These are phyloP conservation scores for Coemansia sp. DNA, from an alignment of 192 early-diverging fungal species.

Conservation along the genomic window DNA sequence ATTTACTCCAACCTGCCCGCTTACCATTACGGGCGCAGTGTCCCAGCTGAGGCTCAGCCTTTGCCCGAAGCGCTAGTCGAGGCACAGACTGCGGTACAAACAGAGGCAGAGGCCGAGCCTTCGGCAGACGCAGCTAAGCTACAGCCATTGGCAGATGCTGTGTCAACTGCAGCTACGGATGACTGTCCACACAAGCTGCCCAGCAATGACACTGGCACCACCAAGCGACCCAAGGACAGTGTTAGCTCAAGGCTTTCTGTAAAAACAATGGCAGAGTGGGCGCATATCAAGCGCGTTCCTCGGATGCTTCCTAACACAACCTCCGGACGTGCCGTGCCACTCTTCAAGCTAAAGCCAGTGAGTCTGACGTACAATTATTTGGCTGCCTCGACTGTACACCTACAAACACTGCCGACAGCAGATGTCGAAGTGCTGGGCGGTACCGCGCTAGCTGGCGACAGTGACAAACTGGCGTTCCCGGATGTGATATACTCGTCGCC, in stretches of 20 bases:
- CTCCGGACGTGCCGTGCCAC: slow-evolving; percentile 20
- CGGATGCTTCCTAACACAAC: slow-evolving; percentile 15
- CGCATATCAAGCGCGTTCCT: slow-evolving; percentile 15
- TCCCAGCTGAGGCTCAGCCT: not conserved
- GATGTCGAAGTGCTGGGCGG: not conserved
- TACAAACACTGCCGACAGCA: not conserved
- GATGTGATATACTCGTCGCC: slow-evolving; percentile 43
- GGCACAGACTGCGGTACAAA: not conserved
- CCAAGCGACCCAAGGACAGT: not conserved
- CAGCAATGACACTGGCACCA: not conserved
- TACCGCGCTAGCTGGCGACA: not conserved
- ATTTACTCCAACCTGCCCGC: slow-evolving; percentile 30
- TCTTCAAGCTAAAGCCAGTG: slow-evolving; percentile 26
- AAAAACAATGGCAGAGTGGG: slow-evolving; percentile 25
- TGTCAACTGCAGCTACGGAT: not conserved
- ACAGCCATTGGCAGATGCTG: not conserved
- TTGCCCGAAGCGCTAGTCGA: not conserved
- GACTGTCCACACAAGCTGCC: not conserved
- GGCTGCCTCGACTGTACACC: not conserved
- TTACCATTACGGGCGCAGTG: slow-evolving; percentile 14
- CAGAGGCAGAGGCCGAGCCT: not conserved
- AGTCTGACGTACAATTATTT: slow-evolving; percentile 28
- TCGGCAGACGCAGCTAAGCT: not conserved
- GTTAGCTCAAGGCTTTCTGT: not conserved
- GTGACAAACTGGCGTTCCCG: slow-evolving; percentile 9